Evolutionary conservation across 345 rosid genomes (phyloP).

Genomic region (Populus davidiana): DNA sequence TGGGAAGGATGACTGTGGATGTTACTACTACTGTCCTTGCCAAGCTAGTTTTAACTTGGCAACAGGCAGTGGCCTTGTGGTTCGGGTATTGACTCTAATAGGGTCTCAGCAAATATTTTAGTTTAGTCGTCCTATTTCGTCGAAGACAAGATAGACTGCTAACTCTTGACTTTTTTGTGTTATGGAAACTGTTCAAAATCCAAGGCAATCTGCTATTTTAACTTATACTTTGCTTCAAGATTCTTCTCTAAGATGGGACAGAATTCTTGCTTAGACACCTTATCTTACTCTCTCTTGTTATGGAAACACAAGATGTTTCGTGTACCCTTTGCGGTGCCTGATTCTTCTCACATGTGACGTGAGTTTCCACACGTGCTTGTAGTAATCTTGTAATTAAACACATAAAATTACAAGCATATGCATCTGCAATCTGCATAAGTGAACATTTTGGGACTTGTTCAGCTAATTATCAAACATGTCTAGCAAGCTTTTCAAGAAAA

Average conservation of each 20-base stretch:
- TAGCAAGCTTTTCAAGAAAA: too few relatives aligned
- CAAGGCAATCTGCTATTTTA: neutral
- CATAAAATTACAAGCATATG: too few relatives aligned
- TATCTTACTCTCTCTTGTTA: neutral
- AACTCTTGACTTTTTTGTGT: neutral
- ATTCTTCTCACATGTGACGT: too few relatives aligned
- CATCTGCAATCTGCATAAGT: too few relatives aligned
- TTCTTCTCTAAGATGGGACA: neutral
- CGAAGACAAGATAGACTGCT: neutral
- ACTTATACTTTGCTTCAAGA: neutral
- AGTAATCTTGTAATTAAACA: too few relatives aligned
- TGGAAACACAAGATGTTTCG: too few relatives aligned
- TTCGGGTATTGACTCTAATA: constrained; percentile 49
- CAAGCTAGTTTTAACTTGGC: neutral
- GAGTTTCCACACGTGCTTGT: too few relatives aligned
- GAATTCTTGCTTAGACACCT: neutral
- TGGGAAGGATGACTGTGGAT: neutral
- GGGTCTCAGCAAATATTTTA: neutral
- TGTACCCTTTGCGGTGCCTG: neutral
- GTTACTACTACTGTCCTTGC: neutral
- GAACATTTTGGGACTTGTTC: too few relatives aligned
- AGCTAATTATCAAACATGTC: too few relatives aligned
- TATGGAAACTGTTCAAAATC: neutral
- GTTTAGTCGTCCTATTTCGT: neutral
- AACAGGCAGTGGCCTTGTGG: constrained; percentile 10